Base-by-base conservation (phyloP, 768 basidiomycete genomes). In the Boletus rubropictus region DNA sequence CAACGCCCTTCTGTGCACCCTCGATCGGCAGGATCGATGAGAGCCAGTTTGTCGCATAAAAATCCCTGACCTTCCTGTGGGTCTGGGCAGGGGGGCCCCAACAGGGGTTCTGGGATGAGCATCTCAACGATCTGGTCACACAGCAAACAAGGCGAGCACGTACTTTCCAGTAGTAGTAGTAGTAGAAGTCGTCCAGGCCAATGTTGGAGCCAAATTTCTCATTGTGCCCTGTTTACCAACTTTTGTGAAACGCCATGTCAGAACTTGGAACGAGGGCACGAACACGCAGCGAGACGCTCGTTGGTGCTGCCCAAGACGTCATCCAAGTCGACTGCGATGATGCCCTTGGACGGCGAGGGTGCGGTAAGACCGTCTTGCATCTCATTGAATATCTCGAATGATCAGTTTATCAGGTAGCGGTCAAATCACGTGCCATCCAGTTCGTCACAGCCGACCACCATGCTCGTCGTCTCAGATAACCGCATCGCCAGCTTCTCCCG, bases 151-250 rank as follows among this genome's bases (percentile, higher is more conserved):
- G 25, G 24, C 8, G 22, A 32, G 18, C 22, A 34, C 62, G 41
- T 42, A 77, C 84, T 73, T 83, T 85, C 85, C 85, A 86, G 59
- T 82, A 86, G 61, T 83, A 84, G 54, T 84, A 85, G 58, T 86
- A 87, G 54, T 80, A 79, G 60, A 84, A 85, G 42, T 75, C 54
- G n/a, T 73, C 66, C 37, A 78, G 44, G 27, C 68, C 68, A 71
- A 87, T 81, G 21, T 49, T 33, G 4, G 82, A 79, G 12, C 77
- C 78, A 56, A 77, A 80, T 8, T 58, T 60, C 20, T 73, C 71
- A 49, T 86, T 86, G 54, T 86, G 84, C 84, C 84, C 84, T 86
- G 48, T 5, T 50, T 33, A 18, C 35, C 43, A 28, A 41, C 9
- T 2, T 2, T 33, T 29, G 46, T 44, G 32, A 42, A 27, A 33